Base-by-base conservation (phyloP, 176 grass and related monocot genomes). In the Oryza nivara region DNA sequence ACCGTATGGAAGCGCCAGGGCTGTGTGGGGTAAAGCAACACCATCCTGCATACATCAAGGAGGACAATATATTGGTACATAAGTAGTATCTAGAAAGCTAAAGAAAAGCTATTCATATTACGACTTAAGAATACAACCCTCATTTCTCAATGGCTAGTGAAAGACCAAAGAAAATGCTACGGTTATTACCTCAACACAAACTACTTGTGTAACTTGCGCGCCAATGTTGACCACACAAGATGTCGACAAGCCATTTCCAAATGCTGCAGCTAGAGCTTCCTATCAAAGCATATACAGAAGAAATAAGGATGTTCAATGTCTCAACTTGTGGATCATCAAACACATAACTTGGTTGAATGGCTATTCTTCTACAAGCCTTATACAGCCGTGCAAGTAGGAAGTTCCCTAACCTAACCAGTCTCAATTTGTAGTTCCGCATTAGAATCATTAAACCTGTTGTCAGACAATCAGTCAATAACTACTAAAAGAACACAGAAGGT, bases 201-300 rank as follows among this genome's bases (percentile, higher is more conserved):
- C 94, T 85, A 98, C 87, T 88, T 94, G 89, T 58, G 96, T 95
- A 87, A 95, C 86, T 92, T 98, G 96, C 87, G 96, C 92, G 16
- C 96, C 96, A 85, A 98, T 90, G 38, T 98, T 95, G 73, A 98
- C 96, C 73, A 98, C 87, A 82, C 96, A 98, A 85, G 96, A 88
- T 45, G 96, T 98, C 9, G 96, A 93, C 66, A 98, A 84, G 83
- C 96, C 96, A 93, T 95, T 98, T 64, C 96, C 96, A 87, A 98
- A 98, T 1, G 96, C 93, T 74, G 96, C 91, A 81, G 96, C 93
- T 52, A 98, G 87, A 89, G 92, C 96, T 86, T 98, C 96, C 96
- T 98, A 89, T 79, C 32, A 83, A 79, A 86, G 46, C 38, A 88
- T 45, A 35, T 7, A 20, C 51, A 63, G 70, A 90, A 61, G 51